Conservation (phyloP, 1,284 basidiomycete genomes). For the Xerocomus nothofagi region DNA sequence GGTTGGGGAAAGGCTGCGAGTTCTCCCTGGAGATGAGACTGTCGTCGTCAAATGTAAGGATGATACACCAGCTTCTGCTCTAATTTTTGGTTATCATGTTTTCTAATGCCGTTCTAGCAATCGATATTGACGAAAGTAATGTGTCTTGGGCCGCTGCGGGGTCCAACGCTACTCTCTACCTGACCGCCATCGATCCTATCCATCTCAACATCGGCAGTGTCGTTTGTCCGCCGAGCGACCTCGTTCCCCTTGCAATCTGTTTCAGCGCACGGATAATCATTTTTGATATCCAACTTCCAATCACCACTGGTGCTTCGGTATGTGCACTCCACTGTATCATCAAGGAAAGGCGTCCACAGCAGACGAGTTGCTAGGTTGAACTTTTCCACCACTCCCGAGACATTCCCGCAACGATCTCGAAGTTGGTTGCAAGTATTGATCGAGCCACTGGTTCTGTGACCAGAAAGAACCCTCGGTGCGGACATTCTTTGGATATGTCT, state of each 20-base stretch:
- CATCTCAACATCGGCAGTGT: slow-evolving; percentile 88
- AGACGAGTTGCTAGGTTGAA: slow-evolving; percentile 60
- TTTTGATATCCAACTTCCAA: slow-evolving; percentile 90
- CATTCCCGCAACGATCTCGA: slow-evolving; percentile 84
- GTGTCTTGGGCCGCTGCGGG: slow-evolving; percentile 91
- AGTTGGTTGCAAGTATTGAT: slow-evolving; percentile 78
- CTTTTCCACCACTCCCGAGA: slow-evolving; percentile 94
- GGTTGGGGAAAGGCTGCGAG: slow-evolving; percentile 84
- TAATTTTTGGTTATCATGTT: slow-evolving; percentile 1
- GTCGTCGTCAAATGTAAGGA: slow-evolving; percentile 77
- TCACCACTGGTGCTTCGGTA: slow-evolving; percentile 85
- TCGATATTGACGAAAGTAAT: slow-evolving; percentile 80
- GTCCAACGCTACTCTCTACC: slow-evolving; percentile 82
- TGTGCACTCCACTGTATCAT: slow-evolving; percentile 22
- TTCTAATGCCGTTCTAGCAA: slow-evolving; percentile 53
- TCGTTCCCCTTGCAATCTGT: slow-evolving; percentile 72
- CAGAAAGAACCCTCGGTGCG: slow-evolving; percentile 80
- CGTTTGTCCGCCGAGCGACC: slow-evolving; percentile 72
- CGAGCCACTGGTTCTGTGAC: slow-evolving; percentile 72
- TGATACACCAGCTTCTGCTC: not conserved
- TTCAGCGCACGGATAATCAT: slow-evolving; percentile 91
- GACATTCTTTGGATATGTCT: not conserved
- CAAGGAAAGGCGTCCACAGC: not conserved
- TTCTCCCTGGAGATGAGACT: slow-evolving; percentile 91
- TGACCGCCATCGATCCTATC: slow-evolving; percentile 84